A percentile compares a stretch with the other conserved stretches of the same genome.
Evolutionary conservation across 441 rosid species (phyloP).

Genomic region (Adansonia gregorii): DNA sequence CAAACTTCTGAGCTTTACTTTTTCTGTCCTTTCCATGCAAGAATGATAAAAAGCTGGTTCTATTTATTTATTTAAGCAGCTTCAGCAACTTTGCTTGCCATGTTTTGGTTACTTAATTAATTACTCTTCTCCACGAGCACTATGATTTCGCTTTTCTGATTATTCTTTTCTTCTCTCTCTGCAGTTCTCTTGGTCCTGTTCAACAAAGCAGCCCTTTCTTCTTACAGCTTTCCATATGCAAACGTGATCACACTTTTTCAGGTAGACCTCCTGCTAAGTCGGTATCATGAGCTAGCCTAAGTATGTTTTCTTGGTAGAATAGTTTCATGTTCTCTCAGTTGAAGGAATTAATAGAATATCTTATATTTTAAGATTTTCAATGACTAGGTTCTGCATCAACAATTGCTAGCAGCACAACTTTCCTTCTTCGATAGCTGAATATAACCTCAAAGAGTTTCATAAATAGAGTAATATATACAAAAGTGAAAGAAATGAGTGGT

Average conservation of each 20-base stretch:
- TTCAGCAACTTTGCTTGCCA: neutral
- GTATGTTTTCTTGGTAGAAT: constrained; percentile 25
- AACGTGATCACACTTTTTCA: constrained; percentile 76
- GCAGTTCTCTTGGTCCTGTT: constrained; percentile 82
- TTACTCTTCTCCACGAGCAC: neutral
- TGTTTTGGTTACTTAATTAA: neutral
- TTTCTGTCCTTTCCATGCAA: neutral
- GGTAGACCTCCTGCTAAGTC: constrained; percentile 39
- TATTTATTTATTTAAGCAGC: neutral
- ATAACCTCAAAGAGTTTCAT: neutral
- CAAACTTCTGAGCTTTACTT: neutral
- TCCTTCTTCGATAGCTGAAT: neutral
- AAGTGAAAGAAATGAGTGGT: neutral
- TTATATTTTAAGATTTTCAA: neutral
- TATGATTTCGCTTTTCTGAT: constrained; percentile 1
- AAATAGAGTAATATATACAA: constrained; percentile 7
- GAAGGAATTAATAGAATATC: neutral
- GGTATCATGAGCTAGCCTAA: constrained; percentile 31
- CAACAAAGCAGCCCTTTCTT: constrained; percentile 91
- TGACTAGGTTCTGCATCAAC: neutral
- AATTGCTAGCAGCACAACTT: neutral
- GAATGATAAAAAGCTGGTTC: neutral
- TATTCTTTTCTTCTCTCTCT: constrained; percentile 22
- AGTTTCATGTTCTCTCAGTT: neutral
- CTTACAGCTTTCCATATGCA: constrained; percentile 69